phyloP scores from a whole-genome alignment of 2,329 filamentous ascomycete genomes.

The Xylariaceae sp. region DNA sequence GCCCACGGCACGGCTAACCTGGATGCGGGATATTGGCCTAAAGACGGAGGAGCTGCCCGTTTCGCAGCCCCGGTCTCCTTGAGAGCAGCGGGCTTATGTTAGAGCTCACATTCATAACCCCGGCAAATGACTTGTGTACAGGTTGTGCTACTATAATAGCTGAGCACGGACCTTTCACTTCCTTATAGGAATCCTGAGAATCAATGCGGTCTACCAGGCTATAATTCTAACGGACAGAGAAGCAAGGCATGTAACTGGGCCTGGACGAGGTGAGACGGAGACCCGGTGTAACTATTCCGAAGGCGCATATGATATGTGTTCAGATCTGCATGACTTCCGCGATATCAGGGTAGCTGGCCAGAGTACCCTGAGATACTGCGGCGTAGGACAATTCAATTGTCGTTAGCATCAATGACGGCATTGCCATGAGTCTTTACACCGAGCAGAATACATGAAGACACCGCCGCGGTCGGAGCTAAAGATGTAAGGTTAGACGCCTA shows the following conservation, averaged over 20 bases:
- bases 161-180: too few species aligned
- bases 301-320: background rate
- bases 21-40: conserved; percentile 6
- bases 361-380: background rate
- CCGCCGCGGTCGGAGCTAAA: background rate
- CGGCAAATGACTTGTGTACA: conserved; percentile 8
- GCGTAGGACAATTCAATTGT: background rate
- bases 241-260: too few species aligned
- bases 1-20: conserved; percentile 21
- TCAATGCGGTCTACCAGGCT: too few species aligned
- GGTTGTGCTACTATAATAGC: too few species aligned
- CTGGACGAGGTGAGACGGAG: conserved; percentile 1
- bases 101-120: conserved; percentile 3
- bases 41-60: conserved; percentile 23
- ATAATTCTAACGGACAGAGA: too few species aligned
- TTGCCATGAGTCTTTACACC: conserved; percentile 1
- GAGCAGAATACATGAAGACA: conserved; percentile 2
- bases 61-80: conserved; percentile 11
- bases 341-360: background rate
- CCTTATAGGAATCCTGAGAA: too few species aligned
- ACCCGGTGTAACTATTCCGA: background rate
- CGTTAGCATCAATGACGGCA: conserved; percentile 21
- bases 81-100: conserved; percentile 9
- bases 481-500: background rate
- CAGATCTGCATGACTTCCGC: background rate